Evolutionary conservation across 805 yeast species (phyloP), one percentile per base, ranked within the genome.

Genomic region (Candida odintsovae): DNA sequence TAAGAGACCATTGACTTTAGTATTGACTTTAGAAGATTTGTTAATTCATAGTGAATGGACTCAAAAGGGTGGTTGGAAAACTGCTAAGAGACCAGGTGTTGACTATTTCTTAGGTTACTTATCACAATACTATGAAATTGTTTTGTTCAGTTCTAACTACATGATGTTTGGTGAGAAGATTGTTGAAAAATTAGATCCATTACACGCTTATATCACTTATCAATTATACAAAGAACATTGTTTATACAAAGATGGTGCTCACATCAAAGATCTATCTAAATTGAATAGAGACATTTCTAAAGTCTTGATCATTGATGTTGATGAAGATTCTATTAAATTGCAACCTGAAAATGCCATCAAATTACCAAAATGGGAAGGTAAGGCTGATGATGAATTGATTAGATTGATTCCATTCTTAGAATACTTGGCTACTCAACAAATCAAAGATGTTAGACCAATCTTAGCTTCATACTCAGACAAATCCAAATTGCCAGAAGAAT

Each of bases 11-110:
- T 69, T 86, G 63, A 94, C 99, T 3, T 73, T 94, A 54, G 97
- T 94, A 8, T 66, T 94, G 57, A 83, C 87, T 26, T 76, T 94
- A 59, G 99, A 94, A 58, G 99, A 94, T 61, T 71, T 94, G 50
- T 76, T 94, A 62, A 80, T 92, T 47, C 97, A 94, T 65, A 82
- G 95, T 36, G 87, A 85, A 52, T 94, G 99, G 99, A 78, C 87
- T 47, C 80, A 88, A 55, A 81, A 87, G 66, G 76, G 80, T 63
- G 99, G 99, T 45, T 94, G 99, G 99, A 83, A 94, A 71, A 92
- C 97, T 15, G 98, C 96, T 26, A 94, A 94, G 75, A 88, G 99
- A 72, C 98, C 99, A 29, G 99, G 99, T 52, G 82, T 89, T 50
- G 99, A 95, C 67, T 94, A 94, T 73, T 94, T 94, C 70, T 72